phyloP scores from a whole-genome alignment of 2,329 filamentous ascomycete species.

The Penicillium sp. region DNA sequence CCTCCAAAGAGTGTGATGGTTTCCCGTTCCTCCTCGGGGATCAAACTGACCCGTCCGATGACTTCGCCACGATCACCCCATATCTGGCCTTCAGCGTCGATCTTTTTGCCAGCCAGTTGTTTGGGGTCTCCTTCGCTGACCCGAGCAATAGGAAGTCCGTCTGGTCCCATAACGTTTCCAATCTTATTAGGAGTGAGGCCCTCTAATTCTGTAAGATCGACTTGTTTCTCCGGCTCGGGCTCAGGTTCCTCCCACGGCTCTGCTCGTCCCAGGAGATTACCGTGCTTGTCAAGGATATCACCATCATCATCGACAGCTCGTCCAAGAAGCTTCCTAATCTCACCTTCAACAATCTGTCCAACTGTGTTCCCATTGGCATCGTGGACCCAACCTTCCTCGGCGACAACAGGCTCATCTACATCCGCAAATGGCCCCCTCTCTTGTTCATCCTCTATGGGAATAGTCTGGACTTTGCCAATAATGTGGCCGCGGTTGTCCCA shows the following conservation, averaged over 20 bases:
- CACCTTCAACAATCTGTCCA: constrained; percentile 15
- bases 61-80: background rate
- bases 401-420: constrained; percentile 45
- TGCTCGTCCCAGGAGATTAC: background rate
- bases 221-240: background rate
- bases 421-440: constrained; percentile 43
- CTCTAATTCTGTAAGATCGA: background rate
- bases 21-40: background rate
- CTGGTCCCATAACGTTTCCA: background rate
- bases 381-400: constrained; percentile 47
- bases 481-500: background rate
- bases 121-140: background rate
- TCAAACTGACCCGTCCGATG: background rate
- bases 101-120: background rate
- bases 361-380: constrained; percentile 41
- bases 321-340: background rate
- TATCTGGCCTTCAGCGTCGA: background rate
- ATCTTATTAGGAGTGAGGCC: background rate
- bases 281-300: background rate
- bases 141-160: background rate
- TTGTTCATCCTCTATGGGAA: constrained; percentile 44
- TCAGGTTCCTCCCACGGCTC: background rate
- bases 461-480: background rate
- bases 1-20: background rate
- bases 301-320: constrained; percentile 1